A percentile compares a stretch with the other conserved stretches of the same genome.
Conservation (phyloP, 2,329 filamentous ascomycete species). For the Cladosporium sp. region DNA sequence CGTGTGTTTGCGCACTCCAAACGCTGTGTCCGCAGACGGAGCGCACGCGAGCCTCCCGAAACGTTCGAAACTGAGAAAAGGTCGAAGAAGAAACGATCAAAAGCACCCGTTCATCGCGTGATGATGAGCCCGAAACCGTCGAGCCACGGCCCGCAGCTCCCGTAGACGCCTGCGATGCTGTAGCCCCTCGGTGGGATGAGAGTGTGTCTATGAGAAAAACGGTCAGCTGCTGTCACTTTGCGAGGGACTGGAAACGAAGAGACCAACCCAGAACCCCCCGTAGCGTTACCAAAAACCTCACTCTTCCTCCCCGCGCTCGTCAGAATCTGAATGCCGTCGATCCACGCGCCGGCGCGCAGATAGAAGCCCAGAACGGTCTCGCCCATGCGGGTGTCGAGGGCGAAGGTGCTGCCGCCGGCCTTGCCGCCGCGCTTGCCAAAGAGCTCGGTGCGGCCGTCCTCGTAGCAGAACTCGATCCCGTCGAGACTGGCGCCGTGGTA, state of each 20-base stretch:
- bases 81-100: background rate
- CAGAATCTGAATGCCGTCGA: conserved; percentile 83
- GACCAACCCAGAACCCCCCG: conserved; percentile 75
- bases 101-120: conserved; percentile 47
- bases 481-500: conserved; percentile 73
- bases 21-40: no score
- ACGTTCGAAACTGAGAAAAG: no score
- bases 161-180: conserved; percentile 79
- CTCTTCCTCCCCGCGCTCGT: conserved; percentile 86
- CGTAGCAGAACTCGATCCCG: conserved; percentile 88
- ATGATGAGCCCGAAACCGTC: conserved; percentile 82
- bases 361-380: conserved; percentile 85
- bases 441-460: conserved; percentile 74
- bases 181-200: conserved; percentile 86
- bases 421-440: conserved; percentile 78
- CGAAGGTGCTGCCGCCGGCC: conserved; percentile 64
- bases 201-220: conserved; percentile 56
- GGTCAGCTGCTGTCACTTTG: conserved; percentile 21
- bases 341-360: conserved; percentile 71
- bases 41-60: no score
- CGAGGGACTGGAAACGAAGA: background rate
- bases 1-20: no score
- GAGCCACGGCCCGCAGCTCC: conserved; percentile 72
- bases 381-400: conserved; percentile 74
- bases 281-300: conserved; percentile 72